These are phyloP conservation scores for Termitomyces sp. DNA, from an alignment of 768 basidiomycete species.

Conservation along the genomic window DNA sequence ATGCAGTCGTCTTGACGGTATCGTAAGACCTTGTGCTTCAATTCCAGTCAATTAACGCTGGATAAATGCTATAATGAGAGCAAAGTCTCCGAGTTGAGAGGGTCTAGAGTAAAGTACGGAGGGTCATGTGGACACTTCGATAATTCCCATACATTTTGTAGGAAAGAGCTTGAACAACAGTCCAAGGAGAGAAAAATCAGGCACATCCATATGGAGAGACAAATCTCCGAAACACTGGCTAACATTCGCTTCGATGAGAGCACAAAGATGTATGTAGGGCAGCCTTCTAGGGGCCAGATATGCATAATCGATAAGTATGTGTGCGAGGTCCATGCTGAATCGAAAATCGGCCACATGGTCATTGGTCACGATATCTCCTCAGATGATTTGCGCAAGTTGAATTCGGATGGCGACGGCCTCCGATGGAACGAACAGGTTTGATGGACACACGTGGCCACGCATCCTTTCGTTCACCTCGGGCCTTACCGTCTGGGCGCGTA, in stretches of 20 bases:
- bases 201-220: background rate
- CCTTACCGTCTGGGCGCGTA: background rate
- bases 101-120: background rate
- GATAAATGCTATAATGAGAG: background rate
- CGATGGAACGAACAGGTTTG: background rate
- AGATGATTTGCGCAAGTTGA: background rate
- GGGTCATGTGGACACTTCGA: background rate
- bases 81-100: background rate
- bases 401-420: background rate
- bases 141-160: background rate
- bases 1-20: background rate
- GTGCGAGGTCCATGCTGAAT: background rate
- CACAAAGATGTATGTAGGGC: too few species aligned
- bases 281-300: too few species aligned
- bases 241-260: background rate
- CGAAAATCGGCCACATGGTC: too few species aligned
- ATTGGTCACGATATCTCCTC: too few species aligned
- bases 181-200: background rate
- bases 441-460: background rate
- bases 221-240: background rate
- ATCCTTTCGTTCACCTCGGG: background rate
- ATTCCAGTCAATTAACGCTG: background rate
- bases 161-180: background rate
- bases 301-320: background rate
- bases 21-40: background rate